These are phyloP conservation scores for Prunus dulcis DNA, from an alignment of 306 rosid species.

Conservation along the genomic window DNA sequence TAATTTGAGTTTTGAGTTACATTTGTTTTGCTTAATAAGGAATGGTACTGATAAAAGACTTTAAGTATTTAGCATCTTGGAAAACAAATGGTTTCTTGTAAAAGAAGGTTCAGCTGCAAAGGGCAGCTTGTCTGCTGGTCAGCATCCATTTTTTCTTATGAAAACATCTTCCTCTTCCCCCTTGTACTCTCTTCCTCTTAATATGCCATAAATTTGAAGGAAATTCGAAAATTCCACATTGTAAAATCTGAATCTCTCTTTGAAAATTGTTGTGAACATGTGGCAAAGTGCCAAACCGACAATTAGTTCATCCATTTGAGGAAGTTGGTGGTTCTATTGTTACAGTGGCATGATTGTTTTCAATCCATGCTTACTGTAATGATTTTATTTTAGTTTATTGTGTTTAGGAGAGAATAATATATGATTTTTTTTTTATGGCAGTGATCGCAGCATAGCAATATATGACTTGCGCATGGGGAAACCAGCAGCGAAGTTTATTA, in stretches of 20 bases:
- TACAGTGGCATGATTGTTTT: neutral
- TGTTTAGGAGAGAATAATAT: neutral
- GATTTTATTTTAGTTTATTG: neutral
- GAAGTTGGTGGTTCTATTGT: neutral
- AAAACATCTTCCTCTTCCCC: neutral
- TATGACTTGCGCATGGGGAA: constrained; percentile 81
- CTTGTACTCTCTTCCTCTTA: neutral
- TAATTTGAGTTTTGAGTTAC: neutral
- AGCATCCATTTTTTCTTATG: neutral
- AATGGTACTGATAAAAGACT: neutral
- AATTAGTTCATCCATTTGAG: neutral
- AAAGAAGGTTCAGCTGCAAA: neutral
- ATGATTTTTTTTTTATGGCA: constrained; percentile 22
- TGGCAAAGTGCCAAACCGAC: neutral
- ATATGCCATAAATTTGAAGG: neutral
- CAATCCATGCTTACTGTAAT: neutral
- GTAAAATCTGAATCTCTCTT: neutral
- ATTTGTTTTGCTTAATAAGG: neutral
- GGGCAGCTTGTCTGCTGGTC: neutral
- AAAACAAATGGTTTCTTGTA: neutral
- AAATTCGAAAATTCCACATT: neutral
- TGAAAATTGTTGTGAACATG: neutral
- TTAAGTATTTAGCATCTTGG: neutral
- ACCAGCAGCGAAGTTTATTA: constrained; percentile 59
- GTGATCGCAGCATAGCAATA: constrained; percentile 83